Conservation (phyloP, 2,329 filamentous ascomycete species). For the Aureobasidium zeae region DNA sequence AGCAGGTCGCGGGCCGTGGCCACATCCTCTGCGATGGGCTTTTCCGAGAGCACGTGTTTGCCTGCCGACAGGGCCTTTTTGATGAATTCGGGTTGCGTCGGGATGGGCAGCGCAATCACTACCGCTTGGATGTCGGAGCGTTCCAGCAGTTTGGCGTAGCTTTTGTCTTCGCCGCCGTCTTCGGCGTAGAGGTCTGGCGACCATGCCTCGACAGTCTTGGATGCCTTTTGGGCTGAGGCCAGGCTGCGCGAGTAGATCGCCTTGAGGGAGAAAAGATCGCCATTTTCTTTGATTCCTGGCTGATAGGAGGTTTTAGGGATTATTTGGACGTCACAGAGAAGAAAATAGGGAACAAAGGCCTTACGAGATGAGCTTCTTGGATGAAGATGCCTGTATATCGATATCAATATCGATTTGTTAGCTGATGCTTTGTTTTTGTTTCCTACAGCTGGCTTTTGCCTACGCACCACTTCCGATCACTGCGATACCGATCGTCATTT, state of each 20-base stretch:
- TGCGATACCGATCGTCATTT: constrained; percentile 42
- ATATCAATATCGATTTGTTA: too few relatives aligned
- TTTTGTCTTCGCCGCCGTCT: constrained; percentile 39
- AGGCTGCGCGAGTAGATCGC: constrained; percentile 58
- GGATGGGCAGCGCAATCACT: constrained; percentile 43
- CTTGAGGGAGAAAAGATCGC: constrained; percentile 44
- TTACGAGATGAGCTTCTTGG: constrained; percentile 48
- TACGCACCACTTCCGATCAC: constrained; percentile 52
- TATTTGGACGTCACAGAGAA: not conserved
- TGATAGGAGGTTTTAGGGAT: constrained; percentile 20
- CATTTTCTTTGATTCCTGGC: constrained; percentile 50
- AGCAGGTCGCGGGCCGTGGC: constrained; percentile 42
- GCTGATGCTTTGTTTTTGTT: too few relatives aligned
- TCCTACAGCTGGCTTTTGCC: not conserved
- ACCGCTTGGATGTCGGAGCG: constrained; percentile 40
- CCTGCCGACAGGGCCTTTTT: constrained; percentile 39
- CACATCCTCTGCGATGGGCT: constrained; percentile 47
- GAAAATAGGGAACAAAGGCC: constrained; percentile 7
- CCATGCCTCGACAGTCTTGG: constrained; percentile 28
- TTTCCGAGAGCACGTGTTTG: constrained; percentile 50
- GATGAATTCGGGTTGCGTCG: constrained; percentile 39
- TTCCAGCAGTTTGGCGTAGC: constrained; percentile 34
- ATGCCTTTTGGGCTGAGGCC: constrained; percentile 44
- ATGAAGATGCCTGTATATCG: constrained; percentile 50
- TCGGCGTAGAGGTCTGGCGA: constrained; percentile 50